Percentiles rank a stretch among this genome's conserved stretches.
Conservation (phyloP, 2,329 filamentous ascomycete species). For the Penicillium thymicola region DNA sequence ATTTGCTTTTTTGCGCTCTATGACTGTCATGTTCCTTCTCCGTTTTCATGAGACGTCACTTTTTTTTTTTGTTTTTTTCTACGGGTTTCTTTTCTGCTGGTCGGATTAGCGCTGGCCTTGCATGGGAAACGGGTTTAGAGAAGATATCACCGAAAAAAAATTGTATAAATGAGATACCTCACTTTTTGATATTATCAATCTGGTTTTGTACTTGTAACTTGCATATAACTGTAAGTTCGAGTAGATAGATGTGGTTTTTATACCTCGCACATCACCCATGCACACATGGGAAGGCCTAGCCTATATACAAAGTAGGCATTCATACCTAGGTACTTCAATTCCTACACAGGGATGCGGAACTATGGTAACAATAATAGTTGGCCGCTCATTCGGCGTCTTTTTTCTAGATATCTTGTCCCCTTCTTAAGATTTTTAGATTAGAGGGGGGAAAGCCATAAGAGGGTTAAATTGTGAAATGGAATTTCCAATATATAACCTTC, state of each 20-base stretch:
- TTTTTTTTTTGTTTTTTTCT: conserved; percentile 15
- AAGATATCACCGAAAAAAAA: conserved; percentile 20
- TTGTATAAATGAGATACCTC: conserved; percentile 27
- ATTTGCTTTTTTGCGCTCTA: conserved; percentile 20
- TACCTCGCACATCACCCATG: not conserved
- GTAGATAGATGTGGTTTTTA: not conserved
- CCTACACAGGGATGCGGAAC: not conserved
- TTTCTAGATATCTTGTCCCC: no score
- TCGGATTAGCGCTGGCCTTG: conserved; percentile 35
- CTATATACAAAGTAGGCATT: not conserved
- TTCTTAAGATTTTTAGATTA: no score
- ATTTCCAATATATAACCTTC: no score
- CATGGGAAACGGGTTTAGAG: conserved; percentile 25
- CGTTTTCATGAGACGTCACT: conserved; percentile 17
- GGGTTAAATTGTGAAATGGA: no score
- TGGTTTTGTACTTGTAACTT: not conserved
- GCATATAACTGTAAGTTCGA: not conserved
- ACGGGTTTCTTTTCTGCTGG: conserved; percentile 28
- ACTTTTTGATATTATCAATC: conserved; percentile 1
- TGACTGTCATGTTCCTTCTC: conserved; percentile 24
- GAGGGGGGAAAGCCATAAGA: no score
- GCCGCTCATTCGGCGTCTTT: no score
- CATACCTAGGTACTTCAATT: not conserved
- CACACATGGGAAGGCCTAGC: not conserved
- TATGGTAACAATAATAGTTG: not conserved